Evolutionary conservation across 2,329 filamentous ascomycete genomes (phyloP).

Genomic region (Cladosporium velox): DNA sequence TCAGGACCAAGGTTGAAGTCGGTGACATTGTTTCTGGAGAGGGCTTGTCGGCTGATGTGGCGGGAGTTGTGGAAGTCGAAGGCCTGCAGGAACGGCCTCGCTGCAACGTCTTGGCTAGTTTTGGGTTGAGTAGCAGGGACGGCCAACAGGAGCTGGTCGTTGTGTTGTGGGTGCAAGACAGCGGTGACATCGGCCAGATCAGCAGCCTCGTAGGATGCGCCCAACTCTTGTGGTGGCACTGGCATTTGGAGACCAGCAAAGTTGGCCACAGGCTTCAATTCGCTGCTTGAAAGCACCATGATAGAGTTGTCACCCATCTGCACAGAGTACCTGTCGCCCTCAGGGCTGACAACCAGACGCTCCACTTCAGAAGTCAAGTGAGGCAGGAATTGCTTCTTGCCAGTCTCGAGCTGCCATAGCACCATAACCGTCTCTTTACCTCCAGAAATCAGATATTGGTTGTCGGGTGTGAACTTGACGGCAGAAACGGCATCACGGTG

Average conservation of each 20-base stretch:
- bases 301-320: slow-evolving; percentile 89
- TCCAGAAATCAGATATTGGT: slow-evolving; percentile 95
- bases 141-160: slow-evolving; percentile 47
- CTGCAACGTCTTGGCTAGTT: slow-evolving; percentile 34
- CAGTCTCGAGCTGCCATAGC: slow-evolving; percentile 90
- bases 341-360: slow-evolving; percentile 77
- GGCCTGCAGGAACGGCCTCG: slow-evolving; percentile 71
- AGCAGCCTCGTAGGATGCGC: slow-evolving; percentile 18
- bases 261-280: slow-evolving; percentile 81
- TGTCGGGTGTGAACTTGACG: slow-evolving; percentile 90
- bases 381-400: slow-evolving; percentile 79
- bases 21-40: slow-evolving; percentile 85
- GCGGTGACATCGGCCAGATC: slow-evolving; percentile 34
- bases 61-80: slow-evolving; percentile 80
- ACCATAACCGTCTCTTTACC: slow-evolving; percentile 87
- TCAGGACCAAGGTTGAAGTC: slow-evolving; percentile 74
- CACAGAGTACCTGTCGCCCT: slow-evolving; percentile 78
- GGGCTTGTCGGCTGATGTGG: slow-evolving; percentile 80
- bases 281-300: slow-evolving; percentile 86
- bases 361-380: slow-evolving; percentile 85
- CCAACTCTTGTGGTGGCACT: slow-evolving; percentile 41
- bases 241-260: slow-evolving; percentile 75
- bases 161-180: slow-evolving; percentile 43
- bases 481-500: slow-evolving; percentile 80
- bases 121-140: slow-evolving; percentile 56